Base-by-base conservation (phyloP, 2,329 filamentous ascomycete species). In the Venturia effusa region DNA sequence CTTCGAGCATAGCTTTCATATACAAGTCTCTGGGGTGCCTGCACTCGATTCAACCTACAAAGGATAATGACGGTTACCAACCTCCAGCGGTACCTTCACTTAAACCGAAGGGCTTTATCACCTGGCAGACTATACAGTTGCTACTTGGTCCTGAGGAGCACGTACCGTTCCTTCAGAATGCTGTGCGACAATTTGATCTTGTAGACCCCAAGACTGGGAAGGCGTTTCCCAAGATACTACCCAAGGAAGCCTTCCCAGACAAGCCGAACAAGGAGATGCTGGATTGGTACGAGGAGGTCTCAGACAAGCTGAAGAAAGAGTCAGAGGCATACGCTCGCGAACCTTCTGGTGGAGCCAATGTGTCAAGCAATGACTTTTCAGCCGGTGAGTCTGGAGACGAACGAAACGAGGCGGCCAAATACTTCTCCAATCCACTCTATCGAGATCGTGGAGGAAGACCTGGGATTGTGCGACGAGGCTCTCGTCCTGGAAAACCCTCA, bases 81-180 rank as follows among this genome's bases (percentile, higher is more conserved):
- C 80, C 86, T 0, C 94, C 93, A 0, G 86, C 83, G 0, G 83
- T 97, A 51, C 94, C 94, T 0, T 90, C 92, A 17, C 78, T 99
- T 64, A 95, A 93, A 41, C 80, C 83, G 0, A 84, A 85, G 70
- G 94, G 94, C 48, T 99, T 96, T 74, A 89, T 93, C 54, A 87
- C 90, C 73, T 99, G 93, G 93, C 88, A 96, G 78, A 91, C 90
- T 0, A 89, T 97, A 64, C 91, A 97, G 76, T 83, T 96, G 27
- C 79, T 97, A 41, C 83, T 97, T 1, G 89, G 87, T 1, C 94
- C 94, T 0, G 88, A 94, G 68, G 90, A 95, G 70, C 92, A 97
- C 76, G 88, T 92, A 0, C 85, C 85, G 0, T 93, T 92, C 69
- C 75, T 99, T 30, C 90, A 94, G 70, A 87, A 84, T 70, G 90